Conservation (phyloP, 169 alveolate genomes). For the Eimeria praecox region DNA sequence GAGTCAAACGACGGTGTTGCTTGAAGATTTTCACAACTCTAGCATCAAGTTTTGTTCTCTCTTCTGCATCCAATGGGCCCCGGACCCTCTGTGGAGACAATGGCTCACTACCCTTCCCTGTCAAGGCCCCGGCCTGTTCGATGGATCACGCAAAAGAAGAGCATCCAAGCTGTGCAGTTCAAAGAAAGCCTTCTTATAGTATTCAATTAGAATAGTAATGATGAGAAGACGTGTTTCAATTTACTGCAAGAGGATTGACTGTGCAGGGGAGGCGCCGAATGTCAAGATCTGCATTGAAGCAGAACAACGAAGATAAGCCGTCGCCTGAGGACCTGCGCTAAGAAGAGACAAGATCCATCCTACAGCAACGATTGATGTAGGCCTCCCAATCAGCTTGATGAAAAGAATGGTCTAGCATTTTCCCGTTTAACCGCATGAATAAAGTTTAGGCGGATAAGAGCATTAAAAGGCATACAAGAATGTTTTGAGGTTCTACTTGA, state of each 20-base stretch:
- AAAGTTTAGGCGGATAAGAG: background rate
- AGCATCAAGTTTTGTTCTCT: conserved; percentile 48
- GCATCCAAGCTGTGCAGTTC: background rate
- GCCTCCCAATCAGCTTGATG: background rate
- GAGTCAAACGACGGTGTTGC: conserved; percentile 70
- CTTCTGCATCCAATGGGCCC: conserved; percentile 68
- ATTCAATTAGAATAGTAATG: background rate
- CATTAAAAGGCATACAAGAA: conserved; percentile 5
- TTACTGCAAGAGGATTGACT: conserved; percentile 68
- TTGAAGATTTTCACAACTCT: conserved; percentile 44
- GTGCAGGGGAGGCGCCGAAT: conserved; percentile 58
- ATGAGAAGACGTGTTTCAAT: background rate
- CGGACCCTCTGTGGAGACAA: conserved; percentile 8
- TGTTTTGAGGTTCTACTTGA: conserved; percentile 48
- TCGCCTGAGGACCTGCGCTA: conserved; percentile 71
- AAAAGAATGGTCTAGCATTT: background rate
- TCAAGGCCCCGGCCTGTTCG: conserved; percentile 26
- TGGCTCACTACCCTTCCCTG: background rate
- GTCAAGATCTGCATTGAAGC: conserved; percentile 55
- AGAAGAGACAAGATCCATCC: conserved; percentile 4
- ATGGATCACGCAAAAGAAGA: background rate
- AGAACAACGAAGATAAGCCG: conserved; percentile 29
- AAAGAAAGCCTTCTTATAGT: background rate
- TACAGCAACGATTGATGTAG: background rate
- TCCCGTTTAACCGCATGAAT: background rate